phyloP scores from a whole-genome alignment of 805 yeast species.

The Metschnikowia sp. region DNA sequence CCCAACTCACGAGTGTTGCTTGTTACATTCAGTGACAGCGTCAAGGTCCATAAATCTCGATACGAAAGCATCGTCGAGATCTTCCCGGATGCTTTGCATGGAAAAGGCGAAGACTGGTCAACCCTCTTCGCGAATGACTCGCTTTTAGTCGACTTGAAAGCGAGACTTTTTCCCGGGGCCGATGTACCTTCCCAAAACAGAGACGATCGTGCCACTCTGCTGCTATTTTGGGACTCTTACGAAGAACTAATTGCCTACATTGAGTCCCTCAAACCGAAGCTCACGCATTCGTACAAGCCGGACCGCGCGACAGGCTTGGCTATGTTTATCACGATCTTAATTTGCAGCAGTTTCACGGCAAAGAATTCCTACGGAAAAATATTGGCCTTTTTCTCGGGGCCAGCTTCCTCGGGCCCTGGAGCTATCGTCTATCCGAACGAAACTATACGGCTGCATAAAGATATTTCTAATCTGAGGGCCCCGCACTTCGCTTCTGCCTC shows the following conservation, averaged over 20 bases:
- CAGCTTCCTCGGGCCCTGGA: conserved; percentile 39
- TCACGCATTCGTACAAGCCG: conserved; percentile 28
- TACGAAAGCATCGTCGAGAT: not conserved
- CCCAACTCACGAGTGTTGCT: conserved; percentile 19
- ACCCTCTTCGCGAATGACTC: not conserved
- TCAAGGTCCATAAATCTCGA: conserved; percentile 20
- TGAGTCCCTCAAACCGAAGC: conserved; percentile 20
- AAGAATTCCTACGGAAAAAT: conserved; percentile 26
- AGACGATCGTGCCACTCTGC: not conserved
- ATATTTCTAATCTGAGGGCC: conserved; percentile 29
- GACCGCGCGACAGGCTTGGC: conserved; percentile 37
- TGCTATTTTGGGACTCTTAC: conserved; percentile 6
- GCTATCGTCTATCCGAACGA: conserved; percentile 21
- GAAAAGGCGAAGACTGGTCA: not conserved
- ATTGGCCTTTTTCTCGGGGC: conserved; percentile 34
- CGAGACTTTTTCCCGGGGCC: not conserved
- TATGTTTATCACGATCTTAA: conserved; percentile 20
- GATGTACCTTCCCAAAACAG: not conserved
- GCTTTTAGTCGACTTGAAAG: not conserved
- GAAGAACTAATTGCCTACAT: conserved; percentile 12
- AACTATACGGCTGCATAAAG: conserved; percentile 34
- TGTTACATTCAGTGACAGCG: conserved; percentile 29
- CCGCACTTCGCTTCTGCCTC: conserved; percentile 24
- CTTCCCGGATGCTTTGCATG: not conserved
- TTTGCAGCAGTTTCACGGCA: conserved; percentile 21